phyloP scores from a whole-genome alignment of 1,284 basidiomycete genomes.

The Mixia osmundae region DNA sequence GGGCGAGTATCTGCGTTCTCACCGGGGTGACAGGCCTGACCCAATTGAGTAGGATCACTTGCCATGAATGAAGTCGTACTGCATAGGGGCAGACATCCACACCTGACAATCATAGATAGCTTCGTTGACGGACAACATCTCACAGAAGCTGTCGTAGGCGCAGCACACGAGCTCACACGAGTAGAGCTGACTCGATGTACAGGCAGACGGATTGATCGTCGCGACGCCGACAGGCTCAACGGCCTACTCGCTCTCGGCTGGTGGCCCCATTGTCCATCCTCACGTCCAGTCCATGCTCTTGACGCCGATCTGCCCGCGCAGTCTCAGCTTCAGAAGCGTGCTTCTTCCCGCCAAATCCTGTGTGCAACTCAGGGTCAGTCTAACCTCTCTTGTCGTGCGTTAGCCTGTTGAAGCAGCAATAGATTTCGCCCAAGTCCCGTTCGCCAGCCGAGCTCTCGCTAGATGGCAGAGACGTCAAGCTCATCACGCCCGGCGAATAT shows the following conservation, averaged over 20 bases:
- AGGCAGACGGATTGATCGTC: constrained; percentile 86
- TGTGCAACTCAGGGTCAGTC: constrained; percentile 50
- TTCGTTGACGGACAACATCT: constrained; percentile 89
- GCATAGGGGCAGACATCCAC: constrained; percentile 73
- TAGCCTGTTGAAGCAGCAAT: too few relatives aligned
- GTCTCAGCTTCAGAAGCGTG: constrained; percentile 72
- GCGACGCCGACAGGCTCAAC: constrained; percentile 93
- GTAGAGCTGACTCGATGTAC: constrained; percentile 1
- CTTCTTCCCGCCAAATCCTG: constrained; percentile 63
- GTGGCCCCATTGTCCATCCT: constrained; percentile 89
- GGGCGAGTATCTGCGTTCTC: too few relatives aligned
- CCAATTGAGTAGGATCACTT: constrained; percentile 43
- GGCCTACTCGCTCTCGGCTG: constrained; percentile 84
- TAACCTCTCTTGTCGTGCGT: not conserved
- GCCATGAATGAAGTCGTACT: constrained; percentile 94
- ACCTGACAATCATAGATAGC: constrained; percentile 80
- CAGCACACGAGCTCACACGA: not conserved
- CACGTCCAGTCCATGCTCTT: constrained; percentile 69
- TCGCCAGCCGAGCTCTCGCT: constrained; percentile 73
- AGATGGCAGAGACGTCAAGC: constrained; percentile 64
- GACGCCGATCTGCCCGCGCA: constrained; percentile 84
- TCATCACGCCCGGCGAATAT: constrained; percentile 57
- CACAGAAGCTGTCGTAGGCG: constrained; percentile 73
- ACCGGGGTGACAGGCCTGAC: constrained; percentile 8
- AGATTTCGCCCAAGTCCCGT: constrained; percentile 67